phyloP scores from a whole-genome alignment of 2,329 filamentous ascomycete genomes.

The Sporothrix euskadiensis region DNA sequence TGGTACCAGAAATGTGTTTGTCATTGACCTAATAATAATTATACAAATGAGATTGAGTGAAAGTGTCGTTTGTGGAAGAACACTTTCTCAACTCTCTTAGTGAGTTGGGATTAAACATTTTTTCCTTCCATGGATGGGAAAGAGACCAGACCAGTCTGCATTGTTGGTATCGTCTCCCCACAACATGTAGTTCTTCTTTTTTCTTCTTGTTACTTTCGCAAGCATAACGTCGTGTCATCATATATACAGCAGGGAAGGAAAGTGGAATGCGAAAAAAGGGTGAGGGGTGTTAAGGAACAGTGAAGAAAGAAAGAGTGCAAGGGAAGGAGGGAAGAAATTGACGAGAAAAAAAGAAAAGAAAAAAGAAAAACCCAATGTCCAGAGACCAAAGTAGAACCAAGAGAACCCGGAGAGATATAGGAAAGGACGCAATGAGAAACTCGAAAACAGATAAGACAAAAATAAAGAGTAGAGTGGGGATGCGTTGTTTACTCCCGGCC shows the following conservation, averaged over 20 bases:
- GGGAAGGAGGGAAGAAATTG: not conserved
- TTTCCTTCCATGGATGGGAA: not conserved
- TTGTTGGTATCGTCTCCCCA: not conserved
- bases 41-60: constrained; percentile 2
- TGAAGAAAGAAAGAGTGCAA: not conserved
- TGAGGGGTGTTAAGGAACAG: constrained; percentile 4
- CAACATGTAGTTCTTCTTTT: not conserved
- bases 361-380: not conserved
- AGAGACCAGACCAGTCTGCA: not conserved
- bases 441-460: not conserved
- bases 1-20: not conserved
- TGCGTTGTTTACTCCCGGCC: constrained; percentile 41
- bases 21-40: constrained; percentile 12
- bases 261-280: not conserved
- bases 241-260: constrained; percentile 22
- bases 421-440: not conserved
- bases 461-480: not conserved
- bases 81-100: not conserved
- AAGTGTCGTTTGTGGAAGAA: not conserved
- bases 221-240: constrained; percentile 30
- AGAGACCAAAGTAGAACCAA: constrained; percentile 8
- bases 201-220: constrained; percentile 5
- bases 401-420: not conserved
- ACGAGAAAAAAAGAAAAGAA: not conserved
- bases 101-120: constrained; percentile 24